A percentile compares a stretch with the other conserved stretches of the same genome.
Conservation (phyloP, 129 eudicot species). For the Helichrysum umbraculigerum region DNA sequence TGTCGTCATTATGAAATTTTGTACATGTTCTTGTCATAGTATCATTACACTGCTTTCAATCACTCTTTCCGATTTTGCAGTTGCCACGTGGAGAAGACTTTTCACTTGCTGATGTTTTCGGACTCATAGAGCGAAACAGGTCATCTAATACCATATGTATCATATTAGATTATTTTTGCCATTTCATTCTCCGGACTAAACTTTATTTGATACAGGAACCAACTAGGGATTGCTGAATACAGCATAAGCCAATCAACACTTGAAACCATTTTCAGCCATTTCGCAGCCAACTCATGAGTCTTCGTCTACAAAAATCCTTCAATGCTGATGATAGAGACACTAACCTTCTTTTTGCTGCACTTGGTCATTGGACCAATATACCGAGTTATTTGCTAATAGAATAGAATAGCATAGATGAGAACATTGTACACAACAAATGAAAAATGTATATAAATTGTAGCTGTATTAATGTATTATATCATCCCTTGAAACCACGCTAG, state of each 20-base stretch:
- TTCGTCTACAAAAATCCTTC: neutral
- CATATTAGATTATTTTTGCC: neutral
- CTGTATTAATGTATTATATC: neutral
- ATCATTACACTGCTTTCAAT: neutral
- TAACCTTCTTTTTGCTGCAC: neutral
- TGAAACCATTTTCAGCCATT: slow-evolving; percentile 92
- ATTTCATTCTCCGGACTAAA: neutral
- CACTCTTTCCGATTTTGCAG: slow-evolving; percentile 40
- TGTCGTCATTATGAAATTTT: neutral
- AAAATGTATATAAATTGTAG: slow-evolving; percentile 19
- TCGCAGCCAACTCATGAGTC: slow-evolving; percentile 73
- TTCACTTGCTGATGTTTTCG: slow-evolving; percentile 94
- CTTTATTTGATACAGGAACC: slow-evolving; percentile 45
- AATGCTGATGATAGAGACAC: neutral
- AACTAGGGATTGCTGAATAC: slow-evolving; percentile 81
- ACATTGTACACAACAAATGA: slow-evolving; percentile 17
- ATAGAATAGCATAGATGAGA: slow-evolving; percentile 15
- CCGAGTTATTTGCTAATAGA: slow-evolving; percentile 23
- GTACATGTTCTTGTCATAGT: neutral
- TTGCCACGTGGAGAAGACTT: slow-evolving; percentile 72
- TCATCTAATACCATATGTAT: slow-evolving; percentile 4
- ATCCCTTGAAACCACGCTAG: neutral
- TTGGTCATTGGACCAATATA: slow-evolving; percentile 11
- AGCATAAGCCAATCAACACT: slow-evolving; percentile 97
- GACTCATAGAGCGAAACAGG: slow-evolving; percentile 91